Conservation (phyloP, 495 filamentous ascomycete genomes). For the Xylaria nigripes region DNA sequence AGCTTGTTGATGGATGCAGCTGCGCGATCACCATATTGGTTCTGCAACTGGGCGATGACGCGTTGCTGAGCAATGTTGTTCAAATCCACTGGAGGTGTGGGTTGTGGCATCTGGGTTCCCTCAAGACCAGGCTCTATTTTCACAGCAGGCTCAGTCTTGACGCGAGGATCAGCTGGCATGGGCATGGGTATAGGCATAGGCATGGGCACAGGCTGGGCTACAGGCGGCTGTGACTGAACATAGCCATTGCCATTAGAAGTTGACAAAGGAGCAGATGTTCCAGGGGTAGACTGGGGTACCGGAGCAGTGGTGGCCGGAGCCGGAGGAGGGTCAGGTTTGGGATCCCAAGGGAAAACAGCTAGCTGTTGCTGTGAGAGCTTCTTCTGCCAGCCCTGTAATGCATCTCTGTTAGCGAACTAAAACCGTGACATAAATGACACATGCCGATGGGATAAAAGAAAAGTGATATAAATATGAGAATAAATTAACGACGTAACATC, state of each 20-base stretch:
- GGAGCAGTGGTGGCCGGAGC: slow-evolving; percentile 35
- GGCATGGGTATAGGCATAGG: slow-evolving; percentile 40
- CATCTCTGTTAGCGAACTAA: slow-evolving; percentile 10
- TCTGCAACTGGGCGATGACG: slow-evolving; percentile 44
- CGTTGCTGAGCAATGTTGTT: slow-evolving; percentile 52
- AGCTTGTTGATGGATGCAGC: slow-evolving; percentile 60
- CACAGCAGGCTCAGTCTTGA: slow-evolving; percentile 60
- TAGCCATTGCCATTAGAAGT: slow-evolving; percentile 24
- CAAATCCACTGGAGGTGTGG: slow-evolving; percentile 37
- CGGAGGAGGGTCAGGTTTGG: slow-evolving; percentile 48
- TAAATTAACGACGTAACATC: not conserved
- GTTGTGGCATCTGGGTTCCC: slow-evolving; percentile 15
- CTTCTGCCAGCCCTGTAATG: slow-evolving; percentile 78
- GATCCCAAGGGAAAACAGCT: slow-evolving; percentile 94
- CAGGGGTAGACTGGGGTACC: slow-evolving; percentile 18
- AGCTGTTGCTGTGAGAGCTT: slow-evolving; percentile 75
- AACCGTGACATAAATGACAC: not conserved
- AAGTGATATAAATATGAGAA: not conserved
- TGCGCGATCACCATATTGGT: slow-evolving; percentile 64
- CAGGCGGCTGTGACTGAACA: slow-evolving; percentile 31
- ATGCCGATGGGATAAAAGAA: not conserved
- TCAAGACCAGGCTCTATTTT: slow-evolving; percentile 32
- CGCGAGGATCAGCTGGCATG: slow-evolving; percentile 37
- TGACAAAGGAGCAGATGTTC: slow-evolving; percentile 21
- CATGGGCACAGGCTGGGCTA: slow-evolving; percentile 32